A percentile compares a stretch with the other conserved stretches of the same genome.
phyloP scores from a whole-genome alignment of 108 stramenopile genomes.

The Chaetoceros muelleri region DNA sequence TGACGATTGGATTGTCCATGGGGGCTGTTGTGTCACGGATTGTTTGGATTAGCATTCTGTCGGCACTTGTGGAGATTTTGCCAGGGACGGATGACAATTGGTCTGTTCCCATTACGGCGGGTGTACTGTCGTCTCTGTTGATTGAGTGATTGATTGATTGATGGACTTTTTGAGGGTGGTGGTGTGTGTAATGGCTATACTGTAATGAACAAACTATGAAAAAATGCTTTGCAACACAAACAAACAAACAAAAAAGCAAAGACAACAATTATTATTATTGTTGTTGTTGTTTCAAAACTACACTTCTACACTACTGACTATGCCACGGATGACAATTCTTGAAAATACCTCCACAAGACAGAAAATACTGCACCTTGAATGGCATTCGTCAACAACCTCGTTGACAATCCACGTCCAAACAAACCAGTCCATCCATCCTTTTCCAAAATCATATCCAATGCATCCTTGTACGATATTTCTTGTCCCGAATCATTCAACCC shows the following conservation, averaged over 20 bases:
- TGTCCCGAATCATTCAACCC: conserved; percentile 26
- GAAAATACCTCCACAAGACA: conserved; percentile 80
- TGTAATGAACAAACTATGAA: no score
- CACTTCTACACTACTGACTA: no score
- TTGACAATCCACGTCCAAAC: conserved; percentile 70
- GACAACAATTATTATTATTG: no score
- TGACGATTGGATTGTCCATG: conserved; percentile 21
- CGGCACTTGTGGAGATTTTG: conserved; percentile 53
- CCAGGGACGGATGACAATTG: conserved; percentile 74
- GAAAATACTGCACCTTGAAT: conserved; percentile 80
- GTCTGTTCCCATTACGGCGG: conserved; percentile 60
- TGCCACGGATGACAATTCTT: conserved; percentile 2
- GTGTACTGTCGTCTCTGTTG: conserved; percentile 28
- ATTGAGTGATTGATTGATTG: conserved; percentile 12
- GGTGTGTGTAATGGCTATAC: no score
- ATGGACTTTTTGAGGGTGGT: no score
- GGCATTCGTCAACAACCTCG: conserved; percentile 68
- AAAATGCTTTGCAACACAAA: no score
- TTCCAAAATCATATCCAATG: conserved; percentile 50
- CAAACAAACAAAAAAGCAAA: no score
- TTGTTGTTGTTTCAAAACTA: no score
- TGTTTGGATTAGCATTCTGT: conserved; percentile 24
- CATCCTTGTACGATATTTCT: conserved; percentile 57
- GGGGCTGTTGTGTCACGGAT: conserved; percentile 26
- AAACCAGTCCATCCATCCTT: conserved; percentile 61